A percentile compares a stretch with the other conserved stretches of the same genome.
These are phyloP conservation scores for Physaria fendleri DNA, from an alignment of 345 rosid genomes.

Conservation along the genomic window DNA sequence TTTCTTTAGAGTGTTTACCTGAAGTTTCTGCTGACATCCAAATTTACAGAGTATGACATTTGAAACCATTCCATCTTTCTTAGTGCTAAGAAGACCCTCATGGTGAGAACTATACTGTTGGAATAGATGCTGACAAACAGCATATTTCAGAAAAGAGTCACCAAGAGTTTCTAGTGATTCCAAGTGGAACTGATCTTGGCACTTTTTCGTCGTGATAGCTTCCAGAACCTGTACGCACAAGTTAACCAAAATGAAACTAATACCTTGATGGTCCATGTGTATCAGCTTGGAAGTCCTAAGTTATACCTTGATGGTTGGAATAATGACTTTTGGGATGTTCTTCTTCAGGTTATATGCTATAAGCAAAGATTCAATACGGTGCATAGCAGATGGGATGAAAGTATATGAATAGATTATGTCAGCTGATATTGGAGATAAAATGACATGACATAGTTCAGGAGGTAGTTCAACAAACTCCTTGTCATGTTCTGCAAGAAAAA, in stretches of 20 bases:
- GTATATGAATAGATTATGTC: constrained; percentile 62
- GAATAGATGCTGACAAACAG: constrained; percentile 67
- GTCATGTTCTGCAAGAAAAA: constrained; percentile 40
- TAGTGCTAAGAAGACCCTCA: constrained; percentile 74
- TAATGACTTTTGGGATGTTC: constrained; percentile 34
- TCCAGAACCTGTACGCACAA: constrained; percentile 55
- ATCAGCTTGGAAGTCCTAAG: neutral
- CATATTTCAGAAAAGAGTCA: constrained; percentile 88
- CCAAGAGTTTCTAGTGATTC: constrained; percentile 93
- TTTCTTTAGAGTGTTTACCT: constrained; percentile 38
- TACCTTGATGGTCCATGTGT: neutral
- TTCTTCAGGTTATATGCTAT: constrained; percentile 60
- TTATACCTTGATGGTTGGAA: constrained; percentile 73
- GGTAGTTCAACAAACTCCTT: constrained; percentile 61
- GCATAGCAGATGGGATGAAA: constrained; percentile 73
- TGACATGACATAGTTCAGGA: constrained; percentile 67
- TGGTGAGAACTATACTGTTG: constrained; percentile 43
- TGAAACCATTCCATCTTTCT: constrained; percentile 52
- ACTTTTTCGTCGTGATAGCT: constrained; percentile 77
- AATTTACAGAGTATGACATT: constrained; percentile 65
- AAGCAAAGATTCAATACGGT: constrained; percentile 70
- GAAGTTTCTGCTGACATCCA: constrained; percentile 66
- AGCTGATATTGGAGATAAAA: constrained; percentile 60
- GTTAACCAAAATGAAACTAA: neutral
- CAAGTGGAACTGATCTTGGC: constrained; percentile 72